Percentiles rank a stretch among this genome's conserved stretches.
phyloP scores from a whole-genome alignment of 2,329 filamentous ascomycete genomes.

The Albifimbria verrucaria region DNA sequence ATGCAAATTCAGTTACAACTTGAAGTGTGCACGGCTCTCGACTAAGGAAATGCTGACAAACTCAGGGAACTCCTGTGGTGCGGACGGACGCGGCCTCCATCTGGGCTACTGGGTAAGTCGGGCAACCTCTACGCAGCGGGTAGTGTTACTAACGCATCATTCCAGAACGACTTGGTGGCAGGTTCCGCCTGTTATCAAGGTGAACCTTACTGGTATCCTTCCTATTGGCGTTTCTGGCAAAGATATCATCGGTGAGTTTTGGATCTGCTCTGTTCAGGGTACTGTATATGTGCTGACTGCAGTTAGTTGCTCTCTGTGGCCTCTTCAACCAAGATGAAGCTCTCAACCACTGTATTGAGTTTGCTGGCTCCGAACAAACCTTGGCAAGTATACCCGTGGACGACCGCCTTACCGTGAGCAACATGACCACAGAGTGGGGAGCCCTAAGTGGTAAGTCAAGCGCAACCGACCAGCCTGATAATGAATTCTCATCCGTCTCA shows the following conservation, averaged over 20 bases:
- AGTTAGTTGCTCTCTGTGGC: constrained; percentile 80
- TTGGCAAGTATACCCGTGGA: background rate
- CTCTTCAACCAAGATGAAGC: constrained; percentile 86
- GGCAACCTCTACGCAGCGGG: no score
- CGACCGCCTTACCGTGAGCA: constrained; percentile 51
- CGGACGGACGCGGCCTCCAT: constrained; percentile 84
- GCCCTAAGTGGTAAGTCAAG: constrained; percentile 46
- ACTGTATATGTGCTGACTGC: no score
- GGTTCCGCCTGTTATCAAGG: constrained; percentile 76
- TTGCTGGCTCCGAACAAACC: constrained; percentile 76
- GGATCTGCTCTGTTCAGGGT: no score
- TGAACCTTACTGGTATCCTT: constrained; percentile 65
- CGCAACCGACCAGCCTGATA: background rate
- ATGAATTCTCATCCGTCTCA: constrained; percentile 1
- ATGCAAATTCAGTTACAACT: background rate
- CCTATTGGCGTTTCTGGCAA: constrained; percentile 83
- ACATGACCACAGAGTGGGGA: constrained; percentile 84
- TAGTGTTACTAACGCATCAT: no score
- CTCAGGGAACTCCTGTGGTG: constrained; percentile 72
- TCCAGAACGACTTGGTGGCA: constrained; percentile 86
- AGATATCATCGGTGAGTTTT: constrained; percentile 92
- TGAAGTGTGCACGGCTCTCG: no score
- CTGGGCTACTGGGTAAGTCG: constrained; percentile 82
- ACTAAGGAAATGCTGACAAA: no score
- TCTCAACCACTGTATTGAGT: constrained; percentile 87